These are phyloP conservation scores for Ophiostoma quercus DNA, from an alignment of 2,329 filamentous ascomycete species.

Conservation along the genomic window DNA sequence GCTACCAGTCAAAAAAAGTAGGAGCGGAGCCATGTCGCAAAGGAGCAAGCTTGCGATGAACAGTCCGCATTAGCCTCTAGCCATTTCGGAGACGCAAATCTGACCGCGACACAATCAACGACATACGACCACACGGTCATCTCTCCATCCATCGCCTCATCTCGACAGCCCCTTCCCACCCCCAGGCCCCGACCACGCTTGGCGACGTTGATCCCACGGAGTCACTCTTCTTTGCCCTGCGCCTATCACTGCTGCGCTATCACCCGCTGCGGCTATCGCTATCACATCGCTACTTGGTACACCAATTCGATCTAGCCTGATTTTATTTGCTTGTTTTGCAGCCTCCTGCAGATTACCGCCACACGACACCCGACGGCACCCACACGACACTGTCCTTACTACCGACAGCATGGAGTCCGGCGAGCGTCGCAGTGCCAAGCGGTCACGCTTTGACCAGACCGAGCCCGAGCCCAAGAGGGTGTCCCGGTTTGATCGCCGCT, in stretches of 20 bases:
- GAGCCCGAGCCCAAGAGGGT: conserved; percentile 70
- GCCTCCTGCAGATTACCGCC: background rate
- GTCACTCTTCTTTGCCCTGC: background rate
- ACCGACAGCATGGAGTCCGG: conserved; percentile 55
- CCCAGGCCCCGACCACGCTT: background rate
- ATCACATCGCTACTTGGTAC: background rate
- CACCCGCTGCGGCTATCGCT: background rate
- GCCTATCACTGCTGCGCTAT: background rate
- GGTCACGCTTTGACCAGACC: conserved; percentile 90
- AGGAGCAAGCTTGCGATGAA: conserved; percentile 10
- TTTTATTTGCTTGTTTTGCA: conserved; percentile 13
- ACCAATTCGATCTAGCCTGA: background rate
- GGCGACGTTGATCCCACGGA: conserved; percentile 1
- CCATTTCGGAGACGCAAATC: background rate
- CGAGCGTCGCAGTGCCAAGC: conserved; percentile 63
- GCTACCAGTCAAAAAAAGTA: background rate
- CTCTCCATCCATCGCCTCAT: background rate
- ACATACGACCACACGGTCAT: background rate
- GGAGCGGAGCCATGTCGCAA: conserved; percentile 11
- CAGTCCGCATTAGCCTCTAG: background rate
- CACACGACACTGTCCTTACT: background rate
- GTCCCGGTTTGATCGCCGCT: conserved; percentile 87
- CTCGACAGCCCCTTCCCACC: background rate
- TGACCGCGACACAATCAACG: background rate
- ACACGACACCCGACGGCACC: background rate